Evolutionary conservation across 2,329 filamentous ascomycete genomes (phyloP).

Genomic region (Tolypocladium cylindrosporum): DNA sequence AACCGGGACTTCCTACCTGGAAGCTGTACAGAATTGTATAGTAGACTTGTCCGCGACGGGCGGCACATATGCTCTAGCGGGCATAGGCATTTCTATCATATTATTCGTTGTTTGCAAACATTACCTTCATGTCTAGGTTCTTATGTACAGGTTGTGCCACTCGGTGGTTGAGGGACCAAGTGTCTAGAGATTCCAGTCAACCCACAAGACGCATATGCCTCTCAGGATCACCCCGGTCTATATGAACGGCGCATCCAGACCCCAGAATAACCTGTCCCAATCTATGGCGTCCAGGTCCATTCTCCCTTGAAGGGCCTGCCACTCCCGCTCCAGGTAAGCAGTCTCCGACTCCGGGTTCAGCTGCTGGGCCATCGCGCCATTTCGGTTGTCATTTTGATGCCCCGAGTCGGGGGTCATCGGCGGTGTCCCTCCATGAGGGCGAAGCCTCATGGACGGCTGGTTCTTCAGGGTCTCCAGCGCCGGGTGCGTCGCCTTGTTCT

Average conservation of each 20-base stretch:
- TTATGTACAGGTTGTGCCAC: no score
- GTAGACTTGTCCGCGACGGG: background rate
- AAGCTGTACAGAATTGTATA: background rate
- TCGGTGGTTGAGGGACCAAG: background rate
- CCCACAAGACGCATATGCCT: background rate
- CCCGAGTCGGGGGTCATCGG: constrained; percentile 20
- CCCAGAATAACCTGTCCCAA: constrained; percentile 24
- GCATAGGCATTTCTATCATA: background rate
- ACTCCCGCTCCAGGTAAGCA: constrained; percentile 14
- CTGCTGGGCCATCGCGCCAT: constrained; percentile 2
- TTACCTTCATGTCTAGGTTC: background rate
- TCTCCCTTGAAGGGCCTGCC: constrained; percentile 15
- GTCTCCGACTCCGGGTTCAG: constrained; percentile 4
- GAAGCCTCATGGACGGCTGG: constrained; percentile 1
- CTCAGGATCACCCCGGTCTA: constrained; percentile 1
- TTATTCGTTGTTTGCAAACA: background rate
- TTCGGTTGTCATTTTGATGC: constrained; percentile 6
- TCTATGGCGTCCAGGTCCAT: constrained; percentile 24
- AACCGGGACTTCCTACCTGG: background rate
- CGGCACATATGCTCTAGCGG: background rate
- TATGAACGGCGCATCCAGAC: constrained; percentile 22
- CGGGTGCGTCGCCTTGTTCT: constrained; percentile 16
- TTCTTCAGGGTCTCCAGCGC: constrained; percentile 11
- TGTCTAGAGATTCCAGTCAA: background rate
- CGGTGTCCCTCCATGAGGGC: constrained; percentile 1